Conservation (phyloP, 2,329 filamentous ascomycete species). For the Plenodomus lindquistii region DNA sequence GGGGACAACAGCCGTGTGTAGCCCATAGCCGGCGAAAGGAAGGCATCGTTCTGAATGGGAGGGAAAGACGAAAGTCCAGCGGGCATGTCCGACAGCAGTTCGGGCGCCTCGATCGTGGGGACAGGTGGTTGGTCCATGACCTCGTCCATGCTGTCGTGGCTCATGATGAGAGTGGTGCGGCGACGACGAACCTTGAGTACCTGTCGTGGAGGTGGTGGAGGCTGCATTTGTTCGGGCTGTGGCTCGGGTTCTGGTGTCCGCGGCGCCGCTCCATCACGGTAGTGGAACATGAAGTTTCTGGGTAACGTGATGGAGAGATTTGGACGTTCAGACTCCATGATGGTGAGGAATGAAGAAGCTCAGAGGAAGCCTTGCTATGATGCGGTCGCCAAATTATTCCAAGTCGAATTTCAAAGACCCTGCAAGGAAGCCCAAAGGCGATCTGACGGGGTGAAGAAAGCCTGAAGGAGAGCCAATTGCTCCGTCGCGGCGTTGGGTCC, state of each 20-base stretch:
- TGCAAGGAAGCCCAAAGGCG: slow-evolving; percentile 30
- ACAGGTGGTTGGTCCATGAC: slow-evolving; percentile 42
- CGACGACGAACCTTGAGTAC: slow-evolving; percentile 54
- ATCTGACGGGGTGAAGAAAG: slow-evolving; percentile 13
- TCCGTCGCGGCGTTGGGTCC: slow-evolving; percentile 13
- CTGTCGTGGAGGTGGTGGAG: slow-evolving; percentile 52
- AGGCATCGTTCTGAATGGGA: slow-evolving; percentile 37
- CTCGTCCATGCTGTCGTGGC: slow-evolving; percentile 28
- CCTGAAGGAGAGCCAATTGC: slow-evolving; percentile 11
- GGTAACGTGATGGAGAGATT: slow-evolving; percentile 56
- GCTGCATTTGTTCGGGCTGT: slow-evolving; percentile 39
- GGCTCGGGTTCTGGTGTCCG: slow-evolving; percentile 52
- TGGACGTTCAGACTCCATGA: slow-evolving; percentile 49
- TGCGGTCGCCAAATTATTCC: slow-evolving; percentile 4
- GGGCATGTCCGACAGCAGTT: slow-evolving; percentile 36
- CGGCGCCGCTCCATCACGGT: slow-evolving; percentile 50
- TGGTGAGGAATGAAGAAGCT: slow-evolving; percentile 1
- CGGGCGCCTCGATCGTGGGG: slow-evolving; percentile 56
- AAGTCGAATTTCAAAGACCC: slow-evolving; percentile 21
- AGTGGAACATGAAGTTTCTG: slow-evolving; percentile 55
- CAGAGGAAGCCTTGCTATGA: slow-evolving; percentile 10
- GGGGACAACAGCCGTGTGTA: slow-evolving; percentile 49
- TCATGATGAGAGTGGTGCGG: slow-evolving; percentile 41
- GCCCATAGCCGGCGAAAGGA: slow-evolving; percentile 48
- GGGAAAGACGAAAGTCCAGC: slow-evolving; percentile 30